Base-by-base conservation (phyloP, 164 flowering plant genomes). In the Sextonia rubra region DNA sequence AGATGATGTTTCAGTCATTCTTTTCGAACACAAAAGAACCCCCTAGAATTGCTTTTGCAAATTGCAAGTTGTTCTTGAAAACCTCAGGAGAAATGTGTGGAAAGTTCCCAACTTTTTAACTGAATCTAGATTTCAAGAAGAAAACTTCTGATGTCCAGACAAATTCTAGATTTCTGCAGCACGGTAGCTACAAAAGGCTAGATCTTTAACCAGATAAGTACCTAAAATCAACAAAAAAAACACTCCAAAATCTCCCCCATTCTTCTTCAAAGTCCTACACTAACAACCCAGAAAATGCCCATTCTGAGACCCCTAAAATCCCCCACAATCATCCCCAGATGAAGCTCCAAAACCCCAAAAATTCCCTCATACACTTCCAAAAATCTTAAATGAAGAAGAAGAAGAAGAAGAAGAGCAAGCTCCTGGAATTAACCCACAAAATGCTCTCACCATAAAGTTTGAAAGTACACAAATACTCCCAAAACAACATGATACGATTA, bases 1-100 rank as follows among this genome's bases (percentile, higher is more conserved):
- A 69, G 62, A 86, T 20, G 75, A n/a, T 29, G 47, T 44, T 1
- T 82, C 86, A 71, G 55, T 83, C 89, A 83, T 86, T 74, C 68
- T 26, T 64, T 64, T 14, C 22, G 15, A 27, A 27, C 30, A 25
- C 32, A 27, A 23, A 23, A 58, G 61, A 61, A 61, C 15, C 17
- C 49, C 49, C 20, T 17, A 4, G 58, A 52, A 17, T 52, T 52
- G 58, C 58, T 17, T 17, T 52, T 3, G n/a, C 4, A 52, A 52
- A 15, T 20, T 52, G 5, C 20, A 52, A 52, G 0, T 52, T 52
- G 5, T 15, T 18, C 20, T 17, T 20, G 9, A 61, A 58, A 11
- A 17, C n/a, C n/a, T n/a, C n/a, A n/a, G n/a, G n/a, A n/a, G n/a
- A n/a, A n/a, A n/a, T n/a, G n/a, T n/a, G n/a, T n/a, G n/a, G n/a